A percentile compares a stretch with the other conserved stretches of the same genome.
phyloP scores from a whole-genome alignment of 805 yeast species.

The Cyberlindnera meyerae region DNA sequence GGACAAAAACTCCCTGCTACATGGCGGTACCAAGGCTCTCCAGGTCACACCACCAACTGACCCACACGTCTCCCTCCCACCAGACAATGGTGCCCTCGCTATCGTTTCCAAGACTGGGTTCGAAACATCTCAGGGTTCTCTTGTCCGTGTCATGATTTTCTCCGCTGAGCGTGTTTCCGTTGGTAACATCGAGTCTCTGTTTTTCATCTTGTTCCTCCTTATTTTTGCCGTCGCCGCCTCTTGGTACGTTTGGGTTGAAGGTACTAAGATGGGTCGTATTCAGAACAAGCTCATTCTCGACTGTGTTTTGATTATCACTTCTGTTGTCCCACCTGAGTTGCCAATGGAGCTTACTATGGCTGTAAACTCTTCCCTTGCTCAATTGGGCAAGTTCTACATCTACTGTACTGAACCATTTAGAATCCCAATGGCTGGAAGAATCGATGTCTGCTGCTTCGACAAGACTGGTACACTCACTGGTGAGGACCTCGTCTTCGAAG shows the following conservation, averaged over 20 bases:
- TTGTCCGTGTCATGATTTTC: slow-evolving; percentile 96
- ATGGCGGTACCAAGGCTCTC: slow-evolving; percentile 94
- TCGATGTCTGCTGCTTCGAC: slow-evolving; percentile 97
- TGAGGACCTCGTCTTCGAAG: slow-evolving; percentile 94
- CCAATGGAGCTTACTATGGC: slow-evolving; percentile 99
- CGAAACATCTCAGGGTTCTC: slow-evolving; percentile 95
- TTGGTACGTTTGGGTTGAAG: slow-evolving; percentile 98
- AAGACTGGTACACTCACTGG: slow-evolving; percentile 98
- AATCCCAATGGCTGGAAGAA: slow-evolving; percentile 95
- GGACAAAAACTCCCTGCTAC: slow-evolving; percentile 83
- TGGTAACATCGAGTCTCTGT: slow-evolving; percentile 90
- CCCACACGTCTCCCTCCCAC: slow-evolving; percentile 46
- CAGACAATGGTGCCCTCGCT: slow-evolving; percentile 91
- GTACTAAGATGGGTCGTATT: slow-evolving; percentile 91
- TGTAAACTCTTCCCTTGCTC: slow-evolving; percentile 85
- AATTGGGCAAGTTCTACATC: slow-evolving; percentile 80
- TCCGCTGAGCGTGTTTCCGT: slow-evolving; percentile 95
- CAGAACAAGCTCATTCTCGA: slow-evolving; percentile 91
- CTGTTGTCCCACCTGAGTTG: slow-evolving; percentile 97
- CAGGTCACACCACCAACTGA: slow-evolving; percentile 76
- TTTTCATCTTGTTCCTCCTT: slow-evolving; percentile 84
- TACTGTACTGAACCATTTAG: slow-evolving; percentile 98
- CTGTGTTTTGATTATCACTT: slow-evolving; percentile 91
- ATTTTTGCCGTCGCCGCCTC: slow-evolving; percentile 92
- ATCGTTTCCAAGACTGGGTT: slow-evolving; percentile 92